A percentile compares a stretch with the other conserved stretches of the same genome.
Conservation (phyloP, 352 stramenopile species). For the Plasmopara muralis region DNA sequence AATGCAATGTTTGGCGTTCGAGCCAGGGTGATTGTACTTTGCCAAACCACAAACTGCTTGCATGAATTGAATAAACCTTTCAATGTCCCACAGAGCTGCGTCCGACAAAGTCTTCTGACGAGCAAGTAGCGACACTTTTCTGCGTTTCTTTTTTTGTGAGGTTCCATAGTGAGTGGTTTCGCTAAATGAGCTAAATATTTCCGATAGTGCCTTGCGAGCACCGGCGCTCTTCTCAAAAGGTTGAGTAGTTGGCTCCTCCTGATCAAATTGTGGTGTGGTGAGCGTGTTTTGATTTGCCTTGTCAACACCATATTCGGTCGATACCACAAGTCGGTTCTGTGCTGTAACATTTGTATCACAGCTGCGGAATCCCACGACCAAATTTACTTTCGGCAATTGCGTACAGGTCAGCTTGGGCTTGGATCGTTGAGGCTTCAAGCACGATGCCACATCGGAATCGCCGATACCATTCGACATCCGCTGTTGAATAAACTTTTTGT, state of each 20-base stretch:
- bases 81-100: slow-evolving; percentile 43
- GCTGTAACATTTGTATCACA: slow-evolving; percentile 20
- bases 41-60: slow-evolving; percentile 11
- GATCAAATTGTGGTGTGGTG: slow-evolving; percentile 14
- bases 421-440: slow-evolving; percentile 15
- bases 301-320: slow-evolving; percentile 23
- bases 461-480: neutral
- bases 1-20: slow-evolving; percentile 36
- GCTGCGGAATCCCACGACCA: slow-evolving; percentile 38
- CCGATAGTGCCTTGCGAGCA: slow-evolving; percentile 21
- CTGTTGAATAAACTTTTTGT: slow-evolving; percentile 3
- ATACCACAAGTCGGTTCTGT: slow-evolving; percentile 25
- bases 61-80: slow-evolving; percentile 64
- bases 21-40: slow-evolving; percentile 22
- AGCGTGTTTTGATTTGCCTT: slow-evolving; percentile 11
- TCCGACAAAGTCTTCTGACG: slow-evolving; percentile 5
- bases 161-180: neutral
- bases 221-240: slow-evolving; percentile 23
- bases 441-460: slow-evolving; percentile 3
- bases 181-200: slow-evolving; percentile 42
- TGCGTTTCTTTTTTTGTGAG: slow-evolving; percentile 51
- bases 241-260: slow-evolving; percentile 15
- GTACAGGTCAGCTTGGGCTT: slow-evolving; percentile 34
- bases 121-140: slow-evolving; percentile 25
- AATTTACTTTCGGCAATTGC: slow-evolving; percentile 35